Percentiles rank a stretch among this genome's conserved stretches.
phyloP scores from a whole-genome alignment of 805 yeast species.

The Saccharomycopsis oosterbeekiorum region DNA sequence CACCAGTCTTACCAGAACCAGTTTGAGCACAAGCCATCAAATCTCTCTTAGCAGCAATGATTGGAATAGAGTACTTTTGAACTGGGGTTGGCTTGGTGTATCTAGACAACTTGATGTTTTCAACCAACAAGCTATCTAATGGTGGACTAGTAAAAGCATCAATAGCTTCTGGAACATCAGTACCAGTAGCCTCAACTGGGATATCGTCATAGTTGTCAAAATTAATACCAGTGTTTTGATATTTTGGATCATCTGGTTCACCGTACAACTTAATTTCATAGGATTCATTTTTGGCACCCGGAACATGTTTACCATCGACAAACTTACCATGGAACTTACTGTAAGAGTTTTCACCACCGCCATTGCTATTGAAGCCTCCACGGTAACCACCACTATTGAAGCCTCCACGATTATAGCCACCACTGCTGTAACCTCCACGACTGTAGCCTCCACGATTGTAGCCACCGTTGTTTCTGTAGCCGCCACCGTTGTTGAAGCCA shows the following conservation, averaged over 20 bases:
- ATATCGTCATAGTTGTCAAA: slow-evolving; percentile 98
- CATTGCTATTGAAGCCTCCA: slow-evolving; percentile 27
- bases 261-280: slow-evolving; percentile 82
- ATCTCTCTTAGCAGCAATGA: slow-evolving; percentile 81
- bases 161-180: slow-evolving; percentile 89
- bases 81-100: slow-evolving; percentile 96
- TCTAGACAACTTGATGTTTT: slow-evolving; percentile 79
- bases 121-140: slow-evolving; percentile 73
- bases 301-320: slow-evolving; percentile 80
- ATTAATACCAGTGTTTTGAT: slow-evolving; percentile 94
- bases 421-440: slow-evolving; percentile 25
- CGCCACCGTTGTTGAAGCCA: slow-evolving; percentile 18
- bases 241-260: slow-evolving; percentile 47
- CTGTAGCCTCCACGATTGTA: slow-evolving; percentile 22
- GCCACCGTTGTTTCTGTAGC: slow-evolving; percentile 19
- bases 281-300: slow-evolving; percentile 60
- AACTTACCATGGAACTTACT: slow-evolving; percentile 47
- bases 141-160: slow-evolving; percentile 85
- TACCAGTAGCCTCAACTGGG: slow-evolving; percentile 97
- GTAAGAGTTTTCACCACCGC: slow-evolving; percentile 30
- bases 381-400: slow-evolving; percentile 25
- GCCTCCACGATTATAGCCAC: slow-evolving; percentile 25
- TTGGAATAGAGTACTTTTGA: slow-evolving; percentile 88
- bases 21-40: slow-evolving; percentile 97
- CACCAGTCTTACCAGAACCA: slow-evolving; percentile 99